Evolutionary conservation across 2,329 filamentous ascomycete genomes (phyloP), one percentile per base, ranked within the genome.

Genomic region (Thelonectria olida): DNA sequence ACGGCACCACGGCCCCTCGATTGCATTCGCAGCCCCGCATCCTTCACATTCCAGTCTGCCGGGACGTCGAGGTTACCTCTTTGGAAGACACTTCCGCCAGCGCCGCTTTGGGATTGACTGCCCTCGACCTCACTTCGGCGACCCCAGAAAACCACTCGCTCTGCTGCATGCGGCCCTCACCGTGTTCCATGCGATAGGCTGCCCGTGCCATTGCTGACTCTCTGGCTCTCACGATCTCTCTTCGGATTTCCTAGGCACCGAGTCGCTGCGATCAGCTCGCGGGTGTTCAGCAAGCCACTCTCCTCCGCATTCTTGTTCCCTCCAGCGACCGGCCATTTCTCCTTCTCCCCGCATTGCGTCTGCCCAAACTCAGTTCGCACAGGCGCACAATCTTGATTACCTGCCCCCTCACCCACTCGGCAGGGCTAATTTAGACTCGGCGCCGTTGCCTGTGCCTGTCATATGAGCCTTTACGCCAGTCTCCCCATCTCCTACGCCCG

Each of bases 31-130:
- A 49, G 66, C 60, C 42, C 49, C 50, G 62, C 60, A 58, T 61
- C 47, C 47, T 36, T 67, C 67, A 48, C 70, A 72, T 73, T 72
- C 70, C 70, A 72, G 65, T 66, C 63, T 10, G 50, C 47, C 61
- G 36, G 58, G 58, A 58, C 63, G 28, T 55, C 54, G 51, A 45
- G 49, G 48, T 64, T 67, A 62, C 63, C 59, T 57, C 61, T 47
- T 54, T 44, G 25, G n/a, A 56, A 56, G 65, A 67, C 63, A 52
- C 42, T 51, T 47, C 42, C 64, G 63, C 64, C 62, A 68, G 56
- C 60, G 58, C 67, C 65, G 65, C 53, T 70, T 68, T 63, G 47
- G 68, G 68, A 67, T 44, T 52, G 51, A 67, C 60, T 57, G 45
- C 23, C 38, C 39, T 59, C 57, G 63, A 62, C 67, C 58, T 61